Evolutionary conservation across 2,329 filamentous ascomycete genomes (phyloP).

Genomic region (Rutstroemia sp.): DNA sequence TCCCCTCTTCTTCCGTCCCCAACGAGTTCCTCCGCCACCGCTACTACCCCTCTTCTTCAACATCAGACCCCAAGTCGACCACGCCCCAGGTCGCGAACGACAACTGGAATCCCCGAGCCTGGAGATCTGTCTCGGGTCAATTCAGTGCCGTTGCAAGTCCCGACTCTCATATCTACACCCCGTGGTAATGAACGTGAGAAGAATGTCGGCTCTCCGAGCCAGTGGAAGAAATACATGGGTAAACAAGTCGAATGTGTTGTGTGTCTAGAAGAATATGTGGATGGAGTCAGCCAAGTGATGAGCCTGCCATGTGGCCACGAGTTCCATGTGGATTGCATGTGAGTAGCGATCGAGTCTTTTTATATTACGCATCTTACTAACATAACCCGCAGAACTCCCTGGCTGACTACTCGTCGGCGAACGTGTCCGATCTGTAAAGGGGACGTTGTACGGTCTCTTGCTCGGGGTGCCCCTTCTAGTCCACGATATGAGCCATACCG

Average conservation of each 20-base stretch:
- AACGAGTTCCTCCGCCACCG: conserved; percentile 59
- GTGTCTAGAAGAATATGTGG: conserved; percentile 91
- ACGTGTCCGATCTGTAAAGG: conserved; percentile 99
- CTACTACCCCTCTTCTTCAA: conserved; percentile 74
- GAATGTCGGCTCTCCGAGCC: conserved; percentile 36
- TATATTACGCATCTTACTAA: conserved; percentile 11
- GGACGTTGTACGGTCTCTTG: conserved; percentile 73
- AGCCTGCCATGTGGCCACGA: conserved; percentile 95
- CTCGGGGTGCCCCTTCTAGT: conserved; percentile 33
- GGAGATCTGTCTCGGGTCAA: conserved; percentile 39
- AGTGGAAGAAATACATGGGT: conserved; percentile 62
- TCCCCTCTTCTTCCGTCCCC: conserved; percentile 55
- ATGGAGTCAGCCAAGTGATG: conserved; percentile 93
- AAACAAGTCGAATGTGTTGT: conserved; percentile 85
- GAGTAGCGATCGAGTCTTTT: conserved; percentile 39
- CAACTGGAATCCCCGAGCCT: conserved; percentile 50
- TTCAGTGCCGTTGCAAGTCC: conserved; percentile 28
- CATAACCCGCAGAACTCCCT: conserved; percentile 63
- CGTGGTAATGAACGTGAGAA: conserved; percentile 40
- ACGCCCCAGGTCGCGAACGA: conserved; percentile 58
- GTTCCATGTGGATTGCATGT: conserved; percentile 98
- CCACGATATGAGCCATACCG: conserved; percentile 30
- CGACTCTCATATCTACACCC: conserved; percentile 13
- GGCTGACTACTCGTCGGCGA: conserved; percentile 87
- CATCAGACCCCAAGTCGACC: conserved; percentile 40